Evolutionary conservation across 768 basidiomycete genomes (phyloP), one percentile per base, ranked within the genome.

Genomic region (Neoboletus subvelutipes): DNA sequence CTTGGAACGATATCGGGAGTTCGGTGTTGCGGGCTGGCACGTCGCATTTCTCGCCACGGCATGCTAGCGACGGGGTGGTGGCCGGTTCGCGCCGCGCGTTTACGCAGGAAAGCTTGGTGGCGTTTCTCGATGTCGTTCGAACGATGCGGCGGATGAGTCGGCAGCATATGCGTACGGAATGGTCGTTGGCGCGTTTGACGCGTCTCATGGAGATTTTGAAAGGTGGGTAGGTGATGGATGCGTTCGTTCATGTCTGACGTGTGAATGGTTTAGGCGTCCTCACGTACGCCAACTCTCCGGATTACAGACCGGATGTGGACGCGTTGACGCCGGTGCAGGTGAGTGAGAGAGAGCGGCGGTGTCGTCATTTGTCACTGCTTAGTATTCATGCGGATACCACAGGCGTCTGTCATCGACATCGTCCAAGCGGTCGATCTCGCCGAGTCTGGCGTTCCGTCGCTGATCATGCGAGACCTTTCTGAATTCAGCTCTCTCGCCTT

Each of bases 291-390:
- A 77, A 78, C 54, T 94, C 92, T 0, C 85, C 89, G 15, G 93
- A 96, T 66, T 96, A 92, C 69, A 78, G 94, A 41, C 88, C 91
- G 2, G 96, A 99, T 64, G 78, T 94, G 41, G 95, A 98, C 66
- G 72, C 76, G 22, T 77, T 98, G 37, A 83, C 85, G 22, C 89
- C 92, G 42, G 83, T 92, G 8, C 91, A 93, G 81, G 90, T 89
- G 67, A 39, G 76, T 54, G 42, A 42, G 13, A 40, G 17, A 31
- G 18, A 12, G 43, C 2, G 39, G 10, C 15, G 18, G 22, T 2
- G 22, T 43, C 7, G 39, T 31, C 12, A 4, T 5, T n/a, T 11
- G 49, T 37, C 11, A 5, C 10, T n/a, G 22, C 6, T 51, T 9
- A 6, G 11, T 34, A 43, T 42, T 61, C 17, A 57, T 22, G 52